Base-by-base conservation (phyloP, 805 yeast genomes). In the Suhomyces faveliae region DNA sequence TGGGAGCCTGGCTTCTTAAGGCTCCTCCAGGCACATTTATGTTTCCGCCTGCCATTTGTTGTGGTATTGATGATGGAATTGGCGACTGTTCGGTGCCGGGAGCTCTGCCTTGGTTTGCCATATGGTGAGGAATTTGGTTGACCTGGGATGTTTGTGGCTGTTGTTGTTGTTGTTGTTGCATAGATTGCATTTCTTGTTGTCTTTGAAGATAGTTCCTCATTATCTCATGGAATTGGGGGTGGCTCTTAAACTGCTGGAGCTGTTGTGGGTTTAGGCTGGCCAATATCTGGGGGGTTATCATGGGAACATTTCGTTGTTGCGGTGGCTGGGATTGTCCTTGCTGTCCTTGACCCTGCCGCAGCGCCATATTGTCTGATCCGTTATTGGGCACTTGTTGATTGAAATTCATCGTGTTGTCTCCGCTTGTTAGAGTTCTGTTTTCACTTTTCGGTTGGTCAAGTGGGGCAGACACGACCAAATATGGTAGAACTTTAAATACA, bases 151-250 rank as follows among this genome's bases (percentile, higher is more conserved):
- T 51, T 41, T 40, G 56, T 22, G 42, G 61, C 30, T 46, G 57
- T 67, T 37, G 27, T 21, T 38, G 37, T n/a, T 25, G 43, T 10
- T 49, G 52, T 35, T 48, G 73, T 50, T 68, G 72, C 49, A 61
- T 61, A 25, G 58, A 63, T 42, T 64, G 71, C 51, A 53, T 58
- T 49, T 58, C 62, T 54, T 68, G 80, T 49, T 66, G 77, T 40
- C 69, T 58, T 52, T 68, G 76, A 52, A 68, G 60, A 59, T 71
- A 71, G 51, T 61, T 64, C 42, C 69, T 58, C 63, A 75, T 60
- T 51, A 70, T 68, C 25, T 67, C 68, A 54, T 68, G 77, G 46
- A 69, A 67, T 51, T 71, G 77, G 3, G 76, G 74, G 54, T 71
- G 77, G 52, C 60, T 68, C 50, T 67, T 67, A 48, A 71, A 58